Base-by-base conservation (phyloP, 768 basidiomycete species). In the Sporobolomyces roseus region DNA sequence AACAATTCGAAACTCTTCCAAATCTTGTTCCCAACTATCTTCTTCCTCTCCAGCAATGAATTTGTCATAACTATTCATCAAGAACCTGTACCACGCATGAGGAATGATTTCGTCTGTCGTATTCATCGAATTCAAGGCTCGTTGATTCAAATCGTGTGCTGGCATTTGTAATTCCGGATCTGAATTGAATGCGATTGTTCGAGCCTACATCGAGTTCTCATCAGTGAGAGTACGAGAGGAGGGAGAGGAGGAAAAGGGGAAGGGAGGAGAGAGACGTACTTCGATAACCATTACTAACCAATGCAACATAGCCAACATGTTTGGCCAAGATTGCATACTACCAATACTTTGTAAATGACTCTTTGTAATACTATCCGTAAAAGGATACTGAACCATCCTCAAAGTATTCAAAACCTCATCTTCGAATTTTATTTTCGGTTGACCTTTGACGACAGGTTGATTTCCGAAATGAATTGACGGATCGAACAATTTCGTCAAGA, bases 241-340 rank as follows among this genome's bases (percentile, higher is more conserved):
- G 21, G 21, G 36, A 29, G 46, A 70, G 54, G 1, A 1, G 30
- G 30, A 7, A 23, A 16, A 4, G 21, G 16, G 1, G 36, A 25
- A 21, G 19, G 21, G 5, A 51, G 32, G 23, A 23, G 33, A 33
- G 2, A 62, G 32, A 7, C 17, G 19, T 30, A 93, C 94, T 80
- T 87, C 88, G 75, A 88, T 87, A 72, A 90, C 78, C 74, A 90
- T 87, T 12, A 89, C 90, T 19, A 99, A 80, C 96, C 96, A 99
- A 78, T 93, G 89, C 38, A 98, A 77, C 75, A 90, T 88, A 27
- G 89, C 94, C 21, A 98, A 81, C 30, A 96, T 79, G 27, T 85
- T 82, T 0, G 91, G 90, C 96, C 94, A 98, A n/a, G 88, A 87
- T 79, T 91, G 89, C 81, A 89, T 88, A 61, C 87, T 88, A 0